Conservation (phyloP, 75 land plant species). For the Selaginella moellendorffii region DNA sequence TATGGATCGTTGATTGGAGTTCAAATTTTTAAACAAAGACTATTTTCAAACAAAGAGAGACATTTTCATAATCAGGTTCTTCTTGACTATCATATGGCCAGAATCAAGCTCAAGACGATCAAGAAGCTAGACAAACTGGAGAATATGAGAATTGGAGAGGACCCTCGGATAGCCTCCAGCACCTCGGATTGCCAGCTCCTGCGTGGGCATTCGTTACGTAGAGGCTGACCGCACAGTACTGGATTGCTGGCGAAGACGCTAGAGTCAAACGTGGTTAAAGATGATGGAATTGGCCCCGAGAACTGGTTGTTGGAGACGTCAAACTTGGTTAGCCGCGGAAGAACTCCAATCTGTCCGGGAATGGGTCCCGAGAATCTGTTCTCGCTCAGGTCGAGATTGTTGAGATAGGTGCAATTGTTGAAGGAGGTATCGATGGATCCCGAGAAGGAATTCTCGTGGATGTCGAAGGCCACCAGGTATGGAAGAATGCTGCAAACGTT, state of each 20-base stretch:
- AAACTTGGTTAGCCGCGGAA: not conserved
- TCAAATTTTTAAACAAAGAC: no score
- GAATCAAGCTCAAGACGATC: no score
- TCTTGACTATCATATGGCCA: no score
- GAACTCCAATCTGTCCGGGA: not conserved
- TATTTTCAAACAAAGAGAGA: no score
- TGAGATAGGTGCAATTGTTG: not conserved
- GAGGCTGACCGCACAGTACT: not conserved
- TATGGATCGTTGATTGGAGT: no score
- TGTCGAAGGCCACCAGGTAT: conserved; percentile 3
- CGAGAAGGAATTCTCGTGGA: not conserved
- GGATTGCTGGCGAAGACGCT: not conserved
- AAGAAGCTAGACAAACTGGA: no score
- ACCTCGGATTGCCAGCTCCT: no score
- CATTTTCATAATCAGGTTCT: no score
- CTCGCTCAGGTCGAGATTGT: not conserved
- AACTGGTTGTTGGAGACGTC: not conserved
- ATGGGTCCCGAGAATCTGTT: not conserved
- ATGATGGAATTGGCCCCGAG: not conserved
- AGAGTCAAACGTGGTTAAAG: not conserved
- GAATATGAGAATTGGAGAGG: no score
- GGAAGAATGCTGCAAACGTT: not conserved
- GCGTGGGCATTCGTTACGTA: not conserved
- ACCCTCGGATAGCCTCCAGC: no score
- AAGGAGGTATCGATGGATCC: not conserved